Evolutionary conservation across 2,329 filamentous ascomycete species (phyloP).

Genomic region (Zymoseptoria pseudotritici): DNA sequence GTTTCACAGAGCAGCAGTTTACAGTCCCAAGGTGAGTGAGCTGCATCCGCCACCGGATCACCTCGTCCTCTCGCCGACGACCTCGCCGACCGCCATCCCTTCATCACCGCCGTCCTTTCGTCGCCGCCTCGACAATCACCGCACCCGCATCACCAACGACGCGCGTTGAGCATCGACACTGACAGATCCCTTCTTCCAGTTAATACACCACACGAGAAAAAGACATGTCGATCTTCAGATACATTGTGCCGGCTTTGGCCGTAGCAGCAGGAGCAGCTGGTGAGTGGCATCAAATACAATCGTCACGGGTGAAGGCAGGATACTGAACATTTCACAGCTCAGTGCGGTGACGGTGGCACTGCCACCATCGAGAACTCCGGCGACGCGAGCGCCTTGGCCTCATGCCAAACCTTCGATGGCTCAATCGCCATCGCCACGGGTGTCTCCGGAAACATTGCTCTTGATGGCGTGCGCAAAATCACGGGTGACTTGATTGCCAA

Average conservation of each 20-base stretch:
- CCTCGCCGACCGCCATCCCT: not conserved
- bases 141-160: not conserved
- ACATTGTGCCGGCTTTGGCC: conserved; percentile 51
- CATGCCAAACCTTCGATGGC: conserved; percentile 63
- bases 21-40: not conserved
- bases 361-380: conserved; percentile 54
- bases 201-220: conserved; percentile 8
- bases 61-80: not conserved
- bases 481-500: conserved; percentile 46
- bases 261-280: conserved; percentile 47
- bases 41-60: not conserved
- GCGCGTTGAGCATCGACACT: not conserved
- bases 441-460: conserved; percentile 50
- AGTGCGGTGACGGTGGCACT: conserved; percentile 37
- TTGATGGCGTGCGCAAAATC: conserved; percentile 58
- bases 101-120: not conserved
- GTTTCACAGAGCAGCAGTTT: not conserved
- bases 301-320: not conserved
- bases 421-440: conserved; percentile 56
- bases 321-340: not conserved
- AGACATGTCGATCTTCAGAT: conserved; percentile 46
- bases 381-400: conserved; percentile 52
- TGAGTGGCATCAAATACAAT: conserved; percentile 21
- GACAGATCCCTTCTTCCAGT: not conserved
- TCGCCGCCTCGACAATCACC: not conserved